Evolutionary conservation across 2,329 filamentous ascomycete genomes (phyloP), one percentile per base, ranked within the genome.

Genomic region (Mollisiaceae sp.): DNA sequence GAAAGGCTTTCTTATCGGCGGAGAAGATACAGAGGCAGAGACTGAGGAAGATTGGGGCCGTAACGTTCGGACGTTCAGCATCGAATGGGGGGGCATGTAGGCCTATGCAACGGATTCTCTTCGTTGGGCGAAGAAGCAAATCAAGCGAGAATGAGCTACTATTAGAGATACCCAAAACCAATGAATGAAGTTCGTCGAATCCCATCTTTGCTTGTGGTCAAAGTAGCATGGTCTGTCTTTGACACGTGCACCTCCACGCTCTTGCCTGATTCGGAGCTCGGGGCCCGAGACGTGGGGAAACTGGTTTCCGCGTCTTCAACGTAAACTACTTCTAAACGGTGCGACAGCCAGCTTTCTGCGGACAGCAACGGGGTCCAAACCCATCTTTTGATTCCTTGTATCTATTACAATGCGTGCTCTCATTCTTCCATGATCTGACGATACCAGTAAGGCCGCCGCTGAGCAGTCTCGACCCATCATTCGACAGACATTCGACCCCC

Each of bases 1-100:
- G 83, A 99, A 99, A 79, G 92, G 92, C 0, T 97, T 93, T 73
- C 80, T 99, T 62, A 85, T 99, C 64, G 94, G 94, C 8, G 93
- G 92, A 0, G 82, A 86, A 72, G 80, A 85, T 62, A 74, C 78
- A 56, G 70, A 72, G 18, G 76, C 75, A 14, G 71, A 72, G 24
- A 61, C 67, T 67, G 69, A 50, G 63, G 72, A 66, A 15, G 67
- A 77, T 9, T 73, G 76, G 1, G 75, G 74, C 45, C 77, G 81
- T 39, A 77, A 75, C 12, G 82, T 94, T 24, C 85, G 91, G 70
- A 86, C 91, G 0, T 97, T 97, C 75, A 94, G 91, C 71, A 86
- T 97, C 61, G 94, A 97, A 79, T 97, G 94, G 94, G 94, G 50
- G 15, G 27, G 50, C 14, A 54, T 54, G 50, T 35, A 54, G 24